Percentiles rank a stretch among this genome's conserved stretches.
Evolutionary conservation across 2,329 filamentous ascomycete species (phyloP).

Genomic region (Huntiella bhutanensis): DNA sequence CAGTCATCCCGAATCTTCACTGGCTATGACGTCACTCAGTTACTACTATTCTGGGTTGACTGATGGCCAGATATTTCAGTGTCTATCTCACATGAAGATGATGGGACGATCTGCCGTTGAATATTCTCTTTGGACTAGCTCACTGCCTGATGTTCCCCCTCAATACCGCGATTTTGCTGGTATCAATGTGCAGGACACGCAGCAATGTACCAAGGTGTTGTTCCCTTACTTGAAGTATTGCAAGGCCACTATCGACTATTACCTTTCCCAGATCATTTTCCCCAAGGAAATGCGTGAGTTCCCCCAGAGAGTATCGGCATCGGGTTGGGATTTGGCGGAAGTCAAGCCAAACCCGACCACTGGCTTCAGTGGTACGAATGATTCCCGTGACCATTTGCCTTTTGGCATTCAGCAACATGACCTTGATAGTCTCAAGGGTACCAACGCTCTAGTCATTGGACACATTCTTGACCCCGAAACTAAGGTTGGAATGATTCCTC

Average conservation of each 20-base stretch:
- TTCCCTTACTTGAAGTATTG: slow-evolving; percentile 34
- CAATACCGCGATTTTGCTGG: slow-evolving; percentile 25
- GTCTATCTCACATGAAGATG: slow-evolving; percentile 27
- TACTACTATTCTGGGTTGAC: slow-evolving; percentile 38
- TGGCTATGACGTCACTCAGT: slow-evolving; percentile 34
- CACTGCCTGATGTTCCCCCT: slow-evolving; percentile 17
- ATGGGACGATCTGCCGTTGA: slow-evolving; percentile 33
- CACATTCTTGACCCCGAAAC: slow-evolving; percentile 39
- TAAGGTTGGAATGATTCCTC: slow-evolving; percentile 17
- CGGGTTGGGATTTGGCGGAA: slow-evolving; percentile 46
- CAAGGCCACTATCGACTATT: slow-evolving; percentile 43
- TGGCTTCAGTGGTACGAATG: slow-evolving; percentile 54
- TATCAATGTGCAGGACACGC: slow-evolving; percentile 39
- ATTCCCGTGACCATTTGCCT: slow-evolving; percentile 39
- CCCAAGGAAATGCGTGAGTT: slow-evolving; percentile 44
- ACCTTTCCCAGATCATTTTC: slow-evolving; percentile 38
- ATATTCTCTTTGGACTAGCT: slow-evolving; percentile 30
- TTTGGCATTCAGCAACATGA: slow-evolving; percentile 36
- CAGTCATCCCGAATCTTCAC: slow-evolving; percentile 40
- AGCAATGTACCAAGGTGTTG: slow-evolving; percentile 26
- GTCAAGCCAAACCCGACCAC: slow-evolving; percentile 30
- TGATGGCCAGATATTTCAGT: slow-evolving; percentile 27
- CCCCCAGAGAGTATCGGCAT: slow-evolving; percentile 40
- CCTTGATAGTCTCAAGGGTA: slow-evolving; percentile 35
- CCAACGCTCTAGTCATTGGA: slow-evolving; percentile 46